Conservation (phyloP, 2,329 filamentous ascomycete species). For the Epichloe glyceriae region DNA sequence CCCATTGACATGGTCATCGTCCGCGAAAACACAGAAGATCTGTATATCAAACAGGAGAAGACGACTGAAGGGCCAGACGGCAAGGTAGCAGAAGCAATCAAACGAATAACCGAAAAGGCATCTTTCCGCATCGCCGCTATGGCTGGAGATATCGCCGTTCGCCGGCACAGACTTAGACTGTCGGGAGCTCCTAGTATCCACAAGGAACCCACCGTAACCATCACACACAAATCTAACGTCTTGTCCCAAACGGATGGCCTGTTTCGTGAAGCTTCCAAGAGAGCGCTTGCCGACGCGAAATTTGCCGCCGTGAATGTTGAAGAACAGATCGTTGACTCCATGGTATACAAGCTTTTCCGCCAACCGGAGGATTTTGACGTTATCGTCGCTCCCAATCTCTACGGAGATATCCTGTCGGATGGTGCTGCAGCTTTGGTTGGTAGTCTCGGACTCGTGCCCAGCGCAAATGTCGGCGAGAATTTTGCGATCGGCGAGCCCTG, state of each 20-base stretch:
- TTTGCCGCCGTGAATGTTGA: conserved; percentile 61
- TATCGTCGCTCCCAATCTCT: conserved; percentile 93
- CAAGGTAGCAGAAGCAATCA: conserved; percentile 93
- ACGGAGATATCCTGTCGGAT: conserved; percentile 93
- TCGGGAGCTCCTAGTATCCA: conserved; percentile 46
- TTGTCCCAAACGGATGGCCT: conserved; percentile 92
- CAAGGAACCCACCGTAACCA: conserved; percentile 65
- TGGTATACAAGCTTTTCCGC: conserved; percentile 99
- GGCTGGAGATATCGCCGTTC: conserved; percentile 86
- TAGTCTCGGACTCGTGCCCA: conserved; percentile 81
- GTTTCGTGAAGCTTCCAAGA: conserved; percentile 70
- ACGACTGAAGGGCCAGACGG: conserved; percentile 63
- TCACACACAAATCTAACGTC: conserved; percentile 98
- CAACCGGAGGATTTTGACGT: conserved; percentile 93
- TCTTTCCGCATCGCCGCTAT: conserved; percentile 79
- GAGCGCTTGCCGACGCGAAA: conserved; percentile 51
- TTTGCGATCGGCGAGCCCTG: conserved; percentile 98
- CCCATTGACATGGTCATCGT: conserved; percentile 96
- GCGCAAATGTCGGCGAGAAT: conserved; percentile 83
- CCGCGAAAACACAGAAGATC: conserved; percentile 95
- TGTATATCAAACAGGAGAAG: conserved; percentile 94
- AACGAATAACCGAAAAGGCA: conserved; percentile 84
- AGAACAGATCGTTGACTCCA: conserved; percentile 97
- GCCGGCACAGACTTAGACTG: conserved; percentile 68
- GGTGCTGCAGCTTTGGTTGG: conserved; percentile 90